phyloP scores from a whole-genome alignment of 345 rosid genomes.

The Physaria fendleri region DNA sequence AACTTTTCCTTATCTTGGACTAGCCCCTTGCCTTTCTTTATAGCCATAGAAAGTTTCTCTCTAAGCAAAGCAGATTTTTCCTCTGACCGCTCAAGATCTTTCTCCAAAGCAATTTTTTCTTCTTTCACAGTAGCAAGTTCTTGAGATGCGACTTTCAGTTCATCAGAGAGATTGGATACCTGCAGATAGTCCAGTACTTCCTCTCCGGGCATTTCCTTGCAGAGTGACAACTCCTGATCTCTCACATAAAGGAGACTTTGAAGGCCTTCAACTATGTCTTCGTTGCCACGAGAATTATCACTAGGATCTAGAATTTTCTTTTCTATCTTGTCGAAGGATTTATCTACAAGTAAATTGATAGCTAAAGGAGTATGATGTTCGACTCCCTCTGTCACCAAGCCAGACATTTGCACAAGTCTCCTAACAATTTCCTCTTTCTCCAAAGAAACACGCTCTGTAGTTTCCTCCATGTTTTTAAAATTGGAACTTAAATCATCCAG shows the following conservation, averaged over 20 bases:
- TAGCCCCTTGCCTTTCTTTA: constrained; percentile 90
- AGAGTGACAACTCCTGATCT: constrained; percentile 53
- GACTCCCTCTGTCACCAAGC: constrained; percentile 34
- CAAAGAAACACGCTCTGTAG: too few species aligned
- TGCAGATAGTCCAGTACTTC: constrained; percentile 46
- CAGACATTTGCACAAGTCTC: constrained; percentile 55
- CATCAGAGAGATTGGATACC: constrained; percentile 37
- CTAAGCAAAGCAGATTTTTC: constrained; percentile 68
- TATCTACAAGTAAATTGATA: constrained; percentile 36
- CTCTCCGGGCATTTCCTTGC: constrained; percentile 56
- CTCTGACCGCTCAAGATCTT: constrained; percentile 68
- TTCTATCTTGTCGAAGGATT: constrained; percentile 52
- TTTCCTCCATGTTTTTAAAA: too few species aligned
- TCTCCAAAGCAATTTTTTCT: constrained; percentile 51
- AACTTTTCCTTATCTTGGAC: constrained; percentile 77
- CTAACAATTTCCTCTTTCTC: constrained; percentile 42
- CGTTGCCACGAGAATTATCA: constrained; percentile 31
- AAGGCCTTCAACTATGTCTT: constrained; percentile 45
- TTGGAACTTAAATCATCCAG: too few species aligned
- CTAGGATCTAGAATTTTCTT: constrained; percentile 33
- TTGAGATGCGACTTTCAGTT: constrained; percentile 36
- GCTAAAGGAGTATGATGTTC: constrained; percentile 37
- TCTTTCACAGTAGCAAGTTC: constrained; percentile 49
- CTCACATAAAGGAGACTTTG: constrained; percentile 63
- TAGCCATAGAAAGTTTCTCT: constrained; percentile 85